These are phyloP conservation scores for Didymella sp. DNA, from an alignment of 2,329 filamentous ascomycete species.

Conservation along the genomic window DNA sequence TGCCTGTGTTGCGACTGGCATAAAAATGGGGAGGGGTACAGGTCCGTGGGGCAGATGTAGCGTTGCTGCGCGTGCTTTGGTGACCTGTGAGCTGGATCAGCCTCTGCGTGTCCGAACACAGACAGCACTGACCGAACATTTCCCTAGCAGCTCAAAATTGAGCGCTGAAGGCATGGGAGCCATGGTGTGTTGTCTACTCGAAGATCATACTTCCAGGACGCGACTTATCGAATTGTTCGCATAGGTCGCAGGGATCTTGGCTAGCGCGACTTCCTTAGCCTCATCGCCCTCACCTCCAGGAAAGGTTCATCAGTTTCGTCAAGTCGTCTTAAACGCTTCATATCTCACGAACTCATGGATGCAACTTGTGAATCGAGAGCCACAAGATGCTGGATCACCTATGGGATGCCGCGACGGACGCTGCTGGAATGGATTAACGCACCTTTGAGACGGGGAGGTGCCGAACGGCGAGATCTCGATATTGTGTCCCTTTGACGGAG, in stretches of 20 bases:
- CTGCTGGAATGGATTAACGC: no score
- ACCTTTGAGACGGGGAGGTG: no score
- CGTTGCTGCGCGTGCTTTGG: conserved; percentile 87
- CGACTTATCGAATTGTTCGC: conserved; percentile 17
- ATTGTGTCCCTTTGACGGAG: no score
- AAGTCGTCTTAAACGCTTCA: no score
- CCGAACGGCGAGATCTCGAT: no score
- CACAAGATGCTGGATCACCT: no score
- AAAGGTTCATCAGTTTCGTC: no score
- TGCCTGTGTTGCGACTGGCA: conserved; percentile 97
- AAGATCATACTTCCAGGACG: not conserved
- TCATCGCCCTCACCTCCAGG: no score
- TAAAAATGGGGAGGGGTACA: conserved; percentile 91
- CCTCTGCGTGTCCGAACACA: no score
- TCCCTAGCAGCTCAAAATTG: conserved; percentile 48
- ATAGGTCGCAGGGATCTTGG: not conserved
- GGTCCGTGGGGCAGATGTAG: conserved; percentile 90
- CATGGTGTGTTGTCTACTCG: conserved; percentile 32
- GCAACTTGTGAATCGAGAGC: no score
- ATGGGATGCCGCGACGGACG: no score
- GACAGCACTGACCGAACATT: conserved; percentile 43
- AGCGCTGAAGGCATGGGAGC: conserved; percentile 49
- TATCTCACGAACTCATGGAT: no score
- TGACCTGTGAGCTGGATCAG: conserved; percentile 67
- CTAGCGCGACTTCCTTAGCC: not conserved